A percentile compares a stretch with the other conserved stretches of the same genome.
Evolutionary conservation across 495 filamentous ascomycete genomes (phyloP).

Genomic region (Aspergillus baeticus): DNA sequence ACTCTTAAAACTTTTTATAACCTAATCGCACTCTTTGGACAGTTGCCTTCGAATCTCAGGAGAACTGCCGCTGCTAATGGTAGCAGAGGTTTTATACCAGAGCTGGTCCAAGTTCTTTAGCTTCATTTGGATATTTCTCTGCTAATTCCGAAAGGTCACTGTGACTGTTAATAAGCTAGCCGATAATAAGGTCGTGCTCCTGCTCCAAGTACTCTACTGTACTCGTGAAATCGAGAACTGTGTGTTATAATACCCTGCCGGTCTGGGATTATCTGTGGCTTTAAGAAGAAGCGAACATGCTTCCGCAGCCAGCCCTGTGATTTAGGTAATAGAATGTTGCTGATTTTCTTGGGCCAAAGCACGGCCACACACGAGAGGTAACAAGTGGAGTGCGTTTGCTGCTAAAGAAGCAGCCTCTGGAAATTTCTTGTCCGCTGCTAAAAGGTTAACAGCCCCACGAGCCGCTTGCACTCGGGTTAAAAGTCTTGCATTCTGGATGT

Average conservation of each 20-base stretch:
- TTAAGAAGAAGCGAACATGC: not conserved
- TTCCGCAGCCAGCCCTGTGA: not conserved
- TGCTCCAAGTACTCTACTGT: not conserved
- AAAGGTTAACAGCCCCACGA: no score
- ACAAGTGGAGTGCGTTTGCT: not conserved
- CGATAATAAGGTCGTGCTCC: not conserved
- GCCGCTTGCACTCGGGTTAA: no score
- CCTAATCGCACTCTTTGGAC: not conserved
- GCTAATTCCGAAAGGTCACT: not conserved
- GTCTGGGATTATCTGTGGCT: not conserved
- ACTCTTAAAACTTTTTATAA: not conserved
- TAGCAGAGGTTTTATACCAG: not conserved
- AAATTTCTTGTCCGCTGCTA: no score
- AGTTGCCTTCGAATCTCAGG: not conserved
- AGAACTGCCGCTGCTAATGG: not conserved
- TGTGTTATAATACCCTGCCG: no score
- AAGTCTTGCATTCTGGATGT: no score
- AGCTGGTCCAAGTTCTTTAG: not conserved
- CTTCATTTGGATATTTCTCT: not conserved
- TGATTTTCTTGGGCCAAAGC: not conserved
- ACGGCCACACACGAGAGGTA: not conserved
- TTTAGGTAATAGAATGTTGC: not conserved
- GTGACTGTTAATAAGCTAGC: not conserved
- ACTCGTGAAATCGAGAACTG: no score
- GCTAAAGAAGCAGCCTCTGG: no score